Conservation (phyloP, 768 basidiomycete genomes). For the Hirschioporus abietinus region DNA sequence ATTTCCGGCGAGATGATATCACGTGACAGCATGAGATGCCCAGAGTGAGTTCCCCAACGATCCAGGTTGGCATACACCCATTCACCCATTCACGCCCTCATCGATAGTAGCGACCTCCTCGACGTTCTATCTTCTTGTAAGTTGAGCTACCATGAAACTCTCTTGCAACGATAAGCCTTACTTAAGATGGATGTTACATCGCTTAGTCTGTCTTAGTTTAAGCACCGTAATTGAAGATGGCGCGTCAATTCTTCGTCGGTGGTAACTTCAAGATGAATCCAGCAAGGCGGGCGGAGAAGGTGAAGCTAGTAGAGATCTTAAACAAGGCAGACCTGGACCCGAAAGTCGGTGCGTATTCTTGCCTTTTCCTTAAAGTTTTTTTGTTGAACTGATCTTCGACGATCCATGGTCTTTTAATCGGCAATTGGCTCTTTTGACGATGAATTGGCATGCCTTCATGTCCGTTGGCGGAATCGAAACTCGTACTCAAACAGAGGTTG, state of each 20-base stretch:
- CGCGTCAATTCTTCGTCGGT: constrained; percentile 90
- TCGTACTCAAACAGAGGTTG: constrained; percentile 60
- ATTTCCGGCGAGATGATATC: too few species aligned
- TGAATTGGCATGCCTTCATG: constrained; percentile 10
- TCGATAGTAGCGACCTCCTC: too few species aligned
- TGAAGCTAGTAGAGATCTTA: constrained; percentile 58
- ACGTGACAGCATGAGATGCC: too few species aligned
- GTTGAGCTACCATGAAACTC: too few species aligned
- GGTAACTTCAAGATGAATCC: constrained; percentile 99
- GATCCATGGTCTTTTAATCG: too few species aligned
- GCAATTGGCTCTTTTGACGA: background rate
- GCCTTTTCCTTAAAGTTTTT: background rate
- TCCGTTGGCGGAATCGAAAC: too few species aligned
- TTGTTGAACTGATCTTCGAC: constrained; percentile 2
- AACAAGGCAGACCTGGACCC: constrained; percentile 79
- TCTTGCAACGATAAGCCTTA: too few species aligned
- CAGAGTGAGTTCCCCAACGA: too few species aligned
- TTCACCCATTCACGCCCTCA: too few species aligned
- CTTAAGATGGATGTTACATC: too few species aligned
- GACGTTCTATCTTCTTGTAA: too few species aligned
- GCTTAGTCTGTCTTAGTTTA: background rate
- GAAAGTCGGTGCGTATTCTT: constrained; percentile 52
- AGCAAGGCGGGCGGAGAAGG: constrained; percentile 55
- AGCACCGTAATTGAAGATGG: constrained; percentile 36
- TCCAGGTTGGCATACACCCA: too few species aligned